Base-by-base conservation (phyloP, 345 rosid genomes). In the Reutealis trisperma region DNA sequence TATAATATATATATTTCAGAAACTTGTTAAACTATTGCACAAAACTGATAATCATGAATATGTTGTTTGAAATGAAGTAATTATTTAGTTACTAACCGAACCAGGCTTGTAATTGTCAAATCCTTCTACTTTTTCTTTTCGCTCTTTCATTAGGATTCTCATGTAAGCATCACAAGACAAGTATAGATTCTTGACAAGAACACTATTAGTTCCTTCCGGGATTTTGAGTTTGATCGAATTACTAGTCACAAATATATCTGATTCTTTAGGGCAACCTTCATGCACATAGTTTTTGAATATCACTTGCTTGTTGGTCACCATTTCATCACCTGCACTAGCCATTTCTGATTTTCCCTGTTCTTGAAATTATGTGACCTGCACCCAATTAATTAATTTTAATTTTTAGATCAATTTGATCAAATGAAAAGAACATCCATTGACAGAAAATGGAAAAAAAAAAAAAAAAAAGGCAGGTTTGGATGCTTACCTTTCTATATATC, bases 141-240 rank as follows among this genome's bases (percentile, higher is more conserved):
- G 41, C 2, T 21, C 22, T 66, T 47, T 47, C 70, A 66, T 41
- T n/a, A 47, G 51, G 52, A 21, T 66, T 66, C 51, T 42, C 52
- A 66, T 66, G 70, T 41, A 66, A 18, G 52, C 52, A 66, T 66
- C 70, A 45, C 52, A 66, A 41, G 70, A 66, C 25, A 66, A 44
- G 52, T 66, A 66, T 15, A 66, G 70, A 66, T 66, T 66, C 70
- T 66, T 42, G 27, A 66, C 30, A 66, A 66, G 51, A 66, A 66
- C 25, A 0, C 30, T 52, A 24, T 42, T 42, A 2, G 70, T 41
- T 37, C 30, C 70, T 8, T 24, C 22, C 9, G 49, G 52, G 22
- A 42, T 14, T 22, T 65, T 41, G 52, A 42, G 25, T 19, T 42
- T 66, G 30, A 21, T 44, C 8, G 70, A 8, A 66, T 42, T 4